Evolutionary conservation across 495 filamentous ascomycete species (phyloP).

Genomic region (Aspergillus bridgeri): DNA sequence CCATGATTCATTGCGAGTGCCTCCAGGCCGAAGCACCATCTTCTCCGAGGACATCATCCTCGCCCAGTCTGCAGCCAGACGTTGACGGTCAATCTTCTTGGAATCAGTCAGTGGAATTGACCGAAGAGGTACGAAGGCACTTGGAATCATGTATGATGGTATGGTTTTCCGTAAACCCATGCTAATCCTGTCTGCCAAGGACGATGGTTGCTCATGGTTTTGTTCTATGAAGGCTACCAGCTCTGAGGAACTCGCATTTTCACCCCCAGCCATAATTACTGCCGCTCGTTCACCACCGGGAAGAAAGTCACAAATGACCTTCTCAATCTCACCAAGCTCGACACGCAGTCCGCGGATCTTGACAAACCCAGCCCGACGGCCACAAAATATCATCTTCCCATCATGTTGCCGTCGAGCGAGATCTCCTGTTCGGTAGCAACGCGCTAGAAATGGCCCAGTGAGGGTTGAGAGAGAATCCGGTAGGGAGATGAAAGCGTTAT

Average conservation of each 20-base stretch:
- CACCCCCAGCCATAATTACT: not conserved
- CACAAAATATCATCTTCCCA: constrained; percentile 36
- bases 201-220: not conserved
- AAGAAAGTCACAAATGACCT: constrained; percentile 1
- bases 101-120: constrained; percentile 1
- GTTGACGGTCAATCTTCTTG: constrained; percentile 1
- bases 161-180: not conserved
- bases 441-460: not conserved
- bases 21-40: not conserved
- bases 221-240: not conserved
- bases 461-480: not conserved
- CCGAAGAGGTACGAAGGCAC: not conserved
- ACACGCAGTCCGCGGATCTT: constrained; percentile 40
- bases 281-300: not conserved
- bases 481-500: not conserved
- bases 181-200: not conserved
- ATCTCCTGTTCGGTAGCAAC: not conserved
- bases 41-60: not conserved
- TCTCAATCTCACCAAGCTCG: constrained; percentile 40
- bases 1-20: not conserved
- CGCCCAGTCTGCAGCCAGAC: not conserved
- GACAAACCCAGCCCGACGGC: constrained; percentile 38
- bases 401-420: constrained; percentile 5
- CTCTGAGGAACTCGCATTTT: not conserved
- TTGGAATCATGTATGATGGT: constrained; percentile 6